Conservation (phyloP, 2,329 filamentous ascomycete species). For the Botrytis galanthina region DNA sequence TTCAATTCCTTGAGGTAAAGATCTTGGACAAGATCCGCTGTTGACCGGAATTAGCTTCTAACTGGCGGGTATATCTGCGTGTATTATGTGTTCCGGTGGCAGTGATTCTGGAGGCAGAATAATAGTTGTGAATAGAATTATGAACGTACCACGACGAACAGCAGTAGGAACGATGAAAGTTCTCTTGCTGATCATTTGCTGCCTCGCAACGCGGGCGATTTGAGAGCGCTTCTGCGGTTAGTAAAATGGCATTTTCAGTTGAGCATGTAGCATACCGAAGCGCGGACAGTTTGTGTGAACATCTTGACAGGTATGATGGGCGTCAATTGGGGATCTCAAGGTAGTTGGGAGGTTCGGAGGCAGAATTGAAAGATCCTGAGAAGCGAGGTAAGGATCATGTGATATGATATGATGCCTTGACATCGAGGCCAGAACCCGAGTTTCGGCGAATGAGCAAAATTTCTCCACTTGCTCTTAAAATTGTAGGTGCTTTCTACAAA, state of each 20-base stretch:
- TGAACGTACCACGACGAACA: constrained; percentile 38
- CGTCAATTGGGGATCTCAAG: constrained; percentile 22
- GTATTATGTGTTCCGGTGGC: not conserved
- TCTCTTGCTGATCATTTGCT: constrained; percentile 36
- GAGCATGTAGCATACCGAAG: constrained; percentile 36
- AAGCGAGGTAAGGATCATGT: constrained; percentile 22
- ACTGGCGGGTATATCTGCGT: not conserved
- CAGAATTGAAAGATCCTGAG: constrained; percentile 24
- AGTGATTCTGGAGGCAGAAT: not conserved
- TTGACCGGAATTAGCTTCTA: constrained; percentile 26
- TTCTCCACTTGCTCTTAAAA: not conserved
- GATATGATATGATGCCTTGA: not conserved
- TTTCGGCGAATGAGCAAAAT: constrained; percentile 9
- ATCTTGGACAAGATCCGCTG: constrained; percentile 97
- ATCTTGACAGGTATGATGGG: constrained; percentile 30
- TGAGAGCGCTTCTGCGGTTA: constrained; percentile 39
- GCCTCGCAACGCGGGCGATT: constrained; percentile 38
- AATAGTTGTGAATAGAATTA: constrained; percentile 7
- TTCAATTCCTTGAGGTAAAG: constrained; percentile 96
- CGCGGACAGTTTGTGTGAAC: constrained; percentile 40
- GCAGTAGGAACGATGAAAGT: constrained; percentile 40
- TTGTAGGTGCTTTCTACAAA: not conserved
- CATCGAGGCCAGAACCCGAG: not conserved
- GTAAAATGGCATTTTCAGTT: constrained; percentile 25
- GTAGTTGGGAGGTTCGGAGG: constrained; percentile 20